Conservation (phyloP, 352 stramenopile species). For the Pythium monospermum region DNA sequence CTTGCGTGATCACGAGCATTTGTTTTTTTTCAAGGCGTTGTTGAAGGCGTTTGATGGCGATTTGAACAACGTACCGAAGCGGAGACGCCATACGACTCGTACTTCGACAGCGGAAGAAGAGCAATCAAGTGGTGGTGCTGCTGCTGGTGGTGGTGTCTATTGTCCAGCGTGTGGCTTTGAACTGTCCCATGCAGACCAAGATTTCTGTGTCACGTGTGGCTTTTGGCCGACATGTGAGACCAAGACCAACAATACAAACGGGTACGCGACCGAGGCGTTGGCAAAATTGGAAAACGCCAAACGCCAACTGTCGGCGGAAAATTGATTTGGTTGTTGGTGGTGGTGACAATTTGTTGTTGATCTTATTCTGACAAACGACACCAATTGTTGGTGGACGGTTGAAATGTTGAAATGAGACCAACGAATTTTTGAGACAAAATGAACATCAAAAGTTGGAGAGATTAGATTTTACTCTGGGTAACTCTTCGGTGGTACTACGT, state of each 20-base stretch:
- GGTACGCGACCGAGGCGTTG: constrained; percentile 45
- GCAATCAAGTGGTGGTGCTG: too few species aligned
- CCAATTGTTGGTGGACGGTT: too few species aligned
- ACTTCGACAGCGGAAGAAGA: too few species aligned
- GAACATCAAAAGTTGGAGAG: too few species aligned
- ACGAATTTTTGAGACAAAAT: too few species aligned
- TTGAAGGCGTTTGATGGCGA: constrained; percentile 43
- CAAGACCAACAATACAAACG: constrained; percentile 44
- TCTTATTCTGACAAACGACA: too few species aligned
- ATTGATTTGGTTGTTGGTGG: too few species aligned
- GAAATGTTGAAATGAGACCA: too few species aligned
- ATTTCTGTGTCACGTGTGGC: constrained; percentile 59
- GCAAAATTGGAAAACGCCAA: constrained; percentile 25
- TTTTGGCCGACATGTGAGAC: constrained; percentile 62
- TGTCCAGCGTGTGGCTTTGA: constrained; percentile 40
- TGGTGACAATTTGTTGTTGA: too few species aligned
- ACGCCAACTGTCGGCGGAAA: constrained; percentile 6
- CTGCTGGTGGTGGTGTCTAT: background rate
- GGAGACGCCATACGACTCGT: too few species aligned
- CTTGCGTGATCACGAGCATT: constrained; percentile 59
- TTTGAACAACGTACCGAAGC: constrained; percentile 37
- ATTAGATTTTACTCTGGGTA: too few species aligned
- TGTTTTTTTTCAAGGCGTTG: constrained; percentile 69
- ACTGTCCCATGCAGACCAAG: constrained; percentile 38
- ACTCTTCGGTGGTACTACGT: too few species aligned